Base-by-base conservation (phyloP, 2,329 filamentous ascomycete species). In the Penicillium corylophilum region DNA sequence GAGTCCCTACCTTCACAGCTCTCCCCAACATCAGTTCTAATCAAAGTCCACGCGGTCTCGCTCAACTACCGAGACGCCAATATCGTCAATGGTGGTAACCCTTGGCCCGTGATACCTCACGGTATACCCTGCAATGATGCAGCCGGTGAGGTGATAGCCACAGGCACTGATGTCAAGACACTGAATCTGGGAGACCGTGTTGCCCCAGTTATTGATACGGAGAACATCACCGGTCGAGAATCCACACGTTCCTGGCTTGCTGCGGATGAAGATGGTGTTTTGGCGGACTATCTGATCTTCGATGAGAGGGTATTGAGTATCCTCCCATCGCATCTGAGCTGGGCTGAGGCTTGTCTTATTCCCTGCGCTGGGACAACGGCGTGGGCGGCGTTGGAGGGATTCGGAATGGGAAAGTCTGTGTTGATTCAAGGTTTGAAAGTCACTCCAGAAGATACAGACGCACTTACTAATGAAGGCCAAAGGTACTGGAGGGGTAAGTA, bases 291-390 rank as follows among this genome's bases (percentile, higher is more conserved):
- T 53, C n/a, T 77, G 1, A 59, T 77, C 0, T 77, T 74, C 47
- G 69, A 76, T 22, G 73, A 77, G 54, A 55, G 62, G 29, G 56
- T 63, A 8, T 41, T 78, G 3, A 63, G 56, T 22, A 73, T 70
- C 41, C 46, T 77, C 0, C 75, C 75, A 0, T 48, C 47, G 0
- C 63, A 77, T 46, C 58, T 78, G 16, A 57, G 66, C 31, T 77
- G 71, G 69, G 51, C 63, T 1, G 56, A 68, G 2, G 71, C 73
- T 2, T 60, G 63, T 7, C 69, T 69, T 1, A 66, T 79, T 15
- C 74, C 74, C 0, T 78, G 74, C 33, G 75, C 77, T 18, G 77
- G 74, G 0, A 65, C 72, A 0, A 79, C 76, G 0, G 76, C 77
- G 1, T 79, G 76, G 74, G 64, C 68, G 41, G 73, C 75, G 0